These are phyloP conservation scores for Colletotrichum sp. DNA, from an alignment of 2,329 filamentous ascomycete species.

Conservation along the genomic window DNA sequence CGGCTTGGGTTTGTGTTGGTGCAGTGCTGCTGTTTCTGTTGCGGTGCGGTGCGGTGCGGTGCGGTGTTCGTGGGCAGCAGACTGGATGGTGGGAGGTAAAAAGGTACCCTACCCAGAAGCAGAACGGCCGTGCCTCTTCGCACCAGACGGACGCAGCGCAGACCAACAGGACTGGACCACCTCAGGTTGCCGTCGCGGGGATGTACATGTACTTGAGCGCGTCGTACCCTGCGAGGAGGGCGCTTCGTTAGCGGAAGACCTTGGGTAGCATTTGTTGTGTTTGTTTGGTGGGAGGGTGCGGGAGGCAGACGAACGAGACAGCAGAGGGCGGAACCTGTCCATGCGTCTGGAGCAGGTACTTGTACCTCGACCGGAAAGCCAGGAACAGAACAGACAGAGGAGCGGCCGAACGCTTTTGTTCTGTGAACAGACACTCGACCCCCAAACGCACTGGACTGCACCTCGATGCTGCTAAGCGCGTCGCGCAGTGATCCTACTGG, in stretches of 20 bases:
- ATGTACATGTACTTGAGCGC: background rate
- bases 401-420: background rate
- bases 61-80: background rate
- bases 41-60: background rate
- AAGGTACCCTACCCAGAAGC: background rate
- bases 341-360: background rate
- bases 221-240: background rate
- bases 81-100: background rate
- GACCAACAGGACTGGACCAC: background rate
- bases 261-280: background rate
- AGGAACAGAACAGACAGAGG: background rate
- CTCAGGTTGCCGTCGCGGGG: background rate
- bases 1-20: background rate
- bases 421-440: conserved; percentile 14
- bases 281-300: background rate
- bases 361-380: background rate
- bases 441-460: conserved; percentile 16
- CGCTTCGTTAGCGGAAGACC: background rate
- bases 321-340: background rate
- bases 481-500: conserved; percentile 38
- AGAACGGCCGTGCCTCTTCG: background rate
- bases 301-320: background rate
- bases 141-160: conserved; percentile 2
- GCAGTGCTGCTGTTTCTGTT: background rate
- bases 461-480: conserved; percentile 32